Conservation (phyloP, 1,284 basidiomycete species). For the Marasmius tenuissimus region DNA sequence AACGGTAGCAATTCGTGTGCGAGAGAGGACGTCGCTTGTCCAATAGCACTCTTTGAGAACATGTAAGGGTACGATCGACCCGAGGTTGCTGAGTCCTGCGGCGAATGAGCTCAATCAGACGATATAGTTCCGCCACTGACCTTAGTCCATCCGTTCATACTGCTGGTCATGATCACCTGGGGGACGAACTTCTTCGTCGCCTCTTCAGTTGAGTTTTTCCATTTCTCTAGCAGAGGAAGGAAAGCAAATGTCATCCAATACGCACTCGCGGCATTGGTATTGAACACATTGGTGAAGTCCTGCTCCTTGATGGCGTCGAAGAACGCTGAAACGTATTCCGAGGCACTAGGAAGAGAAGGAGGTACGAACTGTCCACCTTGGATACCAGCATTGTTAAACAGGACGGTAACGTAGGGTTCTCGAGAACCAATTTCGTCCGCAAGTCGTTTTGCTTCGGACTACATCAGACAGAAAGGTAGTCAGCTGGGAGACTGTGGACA, state of each 20-base stretch:
- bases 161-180: slow-evolving; percentile 52
- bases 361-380: slow-evolving; percentile 22
- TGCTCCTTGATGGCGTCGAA: slow-evolving; percentile 41
- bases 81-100: slow-evolving; percentile 39
- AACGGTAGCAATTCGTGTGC: slow-evolving; percentile 51
- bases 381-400: slow-evolving; percentile 37
- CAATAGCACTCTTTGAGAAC: slow-evolving; percentile 52
- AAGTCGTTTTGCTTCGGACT: slow-evolving; percentile 47
- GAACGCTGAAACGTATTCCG: slow-evolving; percentile 36
- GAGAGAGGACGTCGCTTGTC: slow-evolving; percentile 47
- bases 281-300: slow-evolving; percentile 36
- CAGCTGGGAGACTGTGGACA: background rate
- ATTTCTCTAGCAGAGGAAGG: slow-evolving; percentile 48
- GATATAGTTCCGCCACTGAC: slow-evolving; percentile 18
- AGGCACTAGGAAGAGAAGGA: slow-evolving; percentile 33
- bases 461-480: background rate
- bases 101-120: background rate
- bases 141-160: slow-evolving; percentile 57
- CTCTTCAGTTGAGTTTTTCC: slow-evolving; percentile 31
- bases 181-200: slow-evolving; percentile 40
- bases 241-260: slow-evolving; percentile 56
- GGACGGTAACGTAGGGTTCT: slow-evolving; percentile 43
- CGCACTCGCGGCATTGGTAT: slow-evolving; percentile 45
- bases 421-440: slow-evolving; percentile 40
- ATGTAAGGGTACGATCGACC: slow-evolving; percentile 46